Percentiles rank a stretch among this genome's conserved stretches.
These are phyloP conservation scores for Schizosaccharomyces octosporus DNA, from an alignment of 805 yeast species.

Conservation along the genomic window DNA sequence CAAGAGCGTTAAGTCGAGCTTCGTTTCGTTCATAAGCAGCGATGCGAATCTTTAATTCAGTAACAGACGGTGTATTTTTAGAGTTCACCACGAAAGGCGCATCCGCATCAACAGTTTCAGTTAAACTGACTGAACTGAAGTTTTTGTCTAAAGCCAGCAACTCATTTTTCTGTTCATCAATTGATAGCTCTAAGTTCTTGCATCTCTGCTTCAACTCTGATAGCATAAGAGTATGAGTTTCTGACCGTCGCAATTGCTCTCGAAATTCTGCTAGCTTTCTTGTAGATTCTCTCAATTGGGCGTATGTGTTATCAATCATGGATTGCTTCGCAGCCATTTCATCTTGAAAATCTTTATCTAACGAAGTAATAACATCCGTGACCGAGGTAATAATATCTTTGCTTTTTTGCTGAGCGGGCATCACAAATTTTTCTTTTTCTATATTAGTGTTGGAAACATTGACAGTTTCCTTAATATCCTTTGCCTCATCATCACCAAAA, in stretches of 20 bases:
- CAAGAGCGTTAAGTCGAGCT: slow-evolving; percentile 25
- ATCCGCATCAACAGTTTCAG: slow-evolving; percentile 36
- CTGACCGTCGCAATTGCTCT: slow-evolving; percentile 28
- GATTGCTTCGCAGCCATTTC: slow-evolving; percentile 31
- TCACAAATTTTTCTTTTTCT: slow-evolving; percentile 1
- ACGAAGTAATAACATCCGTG: slow-evolving; percentile 23
- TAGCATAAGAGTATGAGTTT: slow-evolving; percentile 19
- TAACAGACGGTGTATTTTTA: neutral
- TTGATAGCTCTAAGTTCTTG: slow-evolving; percentile 35
- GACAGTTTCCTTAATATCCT: neutral
- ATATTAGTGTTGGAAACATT: slow-evolving; percentile 6
- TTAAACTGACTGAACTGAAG: slow-evolving; percentile 10
- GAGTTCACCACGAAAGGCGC: slow-evolving; percentile 55
- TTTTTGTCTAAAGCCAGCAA: slow-evolving; percentile 9
- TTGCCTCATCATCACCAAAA: slow-evolving; percentile 14
- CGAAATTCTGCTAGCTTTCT: slow-evolving; percentile 24
- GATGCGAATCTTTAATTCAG: slow-evolving; percentile 33
- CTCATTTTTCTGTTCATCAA: slow-evolving; percentile 30
- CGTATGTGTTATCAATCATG: slow-evolving; percentile 28
- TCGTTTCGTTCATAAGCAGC: slow-evolving; percentile 59
- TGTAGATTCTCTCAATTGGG: slow-evolving; percentile 33
- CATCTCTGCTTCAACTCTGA: slow-evolving; percentile 30
- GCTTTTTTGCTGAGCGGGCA: neutral
- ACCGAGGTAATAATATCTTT: slow-evolving; percentile 15
- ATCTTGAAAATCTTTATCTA: slow-evolving; percentile 33